Evolutionary conservation across 164 flowering plant species (phyloP).

Genomic region (Sextonia rubra): DNA sequence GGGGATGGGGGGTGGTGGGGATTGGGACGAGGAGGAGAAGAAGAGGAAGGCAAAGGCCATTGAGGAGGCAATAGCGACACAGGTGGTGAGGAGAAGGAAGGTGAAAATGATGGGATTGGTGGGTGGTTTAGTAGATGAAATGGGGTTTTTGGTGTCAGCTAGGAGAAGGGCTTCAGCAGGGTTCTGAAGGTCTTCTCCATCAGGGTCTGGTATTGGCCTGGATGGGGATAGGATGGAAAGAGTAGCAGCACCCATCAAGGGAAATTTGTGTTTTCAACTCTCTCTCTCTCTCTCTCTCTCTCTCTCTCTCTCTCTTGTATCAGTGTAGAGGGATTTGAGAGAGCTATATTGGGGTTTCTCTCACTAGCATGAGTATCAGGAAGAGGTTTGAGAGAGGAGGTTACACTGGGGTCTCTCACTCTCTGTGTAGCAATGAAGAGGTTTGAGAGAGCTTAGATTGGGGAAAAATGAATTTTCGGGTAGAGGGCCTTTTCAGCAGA

Average conservation of each 20-base stretch:
- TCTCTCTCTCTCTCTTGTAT: no score
- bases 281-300: background rate
- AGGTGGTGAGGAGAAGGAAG: slow-evolving; percentile 9
- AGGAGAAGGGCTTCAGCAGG: slow-evolving; percentile 5
- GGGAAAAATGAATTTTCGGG: no score
- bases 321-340: no score
- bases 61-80: slow-evolving; percentile 3
- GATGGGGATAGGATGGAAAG: slow-evolving; percentile 13
- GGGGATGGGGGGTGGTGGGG: background rate
- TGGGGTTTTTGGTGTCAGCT: background rate
- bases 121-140: background rate
- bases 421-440: no score
- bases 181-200: slow-evolving; percentile 1
- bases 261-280: background rate
- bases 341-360: no score
- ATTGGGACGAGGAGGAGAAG: background rate
- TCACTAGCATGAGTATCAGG: no score
- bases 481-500: no score
- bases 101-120: background rate
- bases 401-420: no score
- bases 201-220: background rate
- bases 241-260: slow-evolving; percentile 9
- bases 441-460: no score
- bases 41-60: slow-evolving; percentile 10
- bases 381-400: no score